phyloP scores from a whole-genome alignment of 1,284 basidiomycete genomes.

The Irpex sp. region DNA sequence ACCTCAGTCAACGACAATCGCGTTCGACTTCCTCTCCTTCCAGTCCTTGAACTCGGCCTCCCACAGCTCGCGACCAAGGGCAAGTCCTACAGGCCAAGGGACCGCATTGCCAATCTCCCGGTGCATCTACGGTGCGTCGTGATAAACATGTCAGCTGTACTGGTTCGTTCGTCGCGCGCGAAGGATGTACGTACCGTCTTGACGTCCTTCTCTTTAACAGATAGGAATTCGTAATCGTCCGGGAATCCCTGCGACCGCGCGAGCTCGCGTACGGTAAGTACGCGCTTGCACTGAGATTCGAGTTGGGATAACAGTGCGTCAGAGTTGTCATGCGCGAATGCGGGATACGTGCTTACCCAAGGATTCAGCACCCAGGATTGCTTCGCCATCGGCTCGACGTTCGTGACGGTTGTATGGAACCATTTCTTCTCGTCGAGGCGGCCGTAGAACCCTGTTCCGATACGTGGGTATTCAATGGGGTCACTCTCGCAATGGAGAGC shows the following conservation, averaged over 20 bases:
- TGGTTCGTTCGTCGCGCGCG: no score
- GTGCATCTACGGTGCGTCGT: constrained; percentile 50
- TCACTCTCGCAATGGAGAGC: background rate
- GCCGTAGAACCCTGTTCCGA: constrained; percentile 52
- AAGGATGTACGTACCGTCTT: constrained; percentile 46
- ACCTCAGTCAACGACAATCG: constrained; percentile 22
- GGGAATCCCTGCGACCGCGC: constrained; percentile 77
- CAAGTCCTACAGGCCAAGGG: constrained; percentile 56
- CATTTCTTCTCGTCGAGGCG: constrained; percentile 48
- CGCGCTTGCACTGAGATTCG: constrained; percentile 50
- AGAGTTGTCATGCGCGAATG: background rate
- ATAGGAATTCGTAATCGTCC: constrained; percentile 60
- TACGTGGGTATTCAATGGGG: background rate
- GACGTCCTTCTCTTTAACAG: constrained; percentile 42
- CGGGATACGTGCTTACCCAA: constrained; percentile 34
- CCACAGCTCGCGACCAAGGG: constrained; percentile 59
- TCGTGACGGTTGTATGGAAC: constrained; percentile 71
- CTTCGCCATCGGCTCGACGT: constrained; percentile 71
- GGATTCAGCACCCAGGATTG: constrained; percentile 66
- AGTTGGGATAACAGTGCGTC: background rate
- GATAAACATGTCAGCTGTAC: no score
- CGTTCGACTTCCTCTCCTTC: constrained; percentile 32
- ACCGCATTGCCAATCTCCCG: constrained; percentile 77
- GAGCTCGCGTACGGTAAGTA: constrained; percentile 68
- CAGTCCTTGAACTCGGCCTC: constrained; percentile 48